phyloP scores from a whole-genome alignment of 2,329 filamentous ascomycete species.

The Fusarium xylarioides region DNA sequence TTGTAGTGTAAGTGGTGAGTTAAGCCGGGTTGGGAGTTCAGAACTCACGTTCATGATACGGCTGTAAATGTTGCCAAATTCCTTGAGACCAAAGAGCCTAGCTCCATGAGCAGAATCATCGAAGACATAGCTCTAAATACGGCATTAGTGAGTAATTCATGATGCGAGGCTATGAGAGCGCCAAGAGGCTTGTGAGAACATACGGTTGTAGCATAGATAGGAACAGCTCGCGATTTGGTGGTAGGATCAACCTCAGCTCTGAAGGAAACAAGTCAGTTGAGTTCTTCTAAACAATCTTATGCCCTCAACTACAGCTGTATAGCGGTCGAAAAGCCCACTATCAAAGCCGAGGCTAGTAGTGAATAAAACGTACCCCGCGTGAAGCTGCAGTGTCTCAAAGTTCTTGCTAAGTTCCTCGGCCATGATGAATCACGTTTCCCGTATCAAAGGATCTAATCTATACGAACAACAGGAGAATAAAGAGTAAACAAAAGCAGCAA shows the following conservation, averaged over 20 bases:
- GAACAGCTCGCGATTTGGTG: slow-evolving; percentile 89
- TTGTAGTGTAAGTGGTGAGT: slow-evolving; percentile 46
- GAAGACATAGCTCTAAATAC: slow-evolving; percentile 81
- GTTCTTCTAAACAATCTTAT: background rate
- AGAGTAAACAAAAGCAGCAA: background rate
- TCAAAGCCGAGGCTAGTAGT: background rate
- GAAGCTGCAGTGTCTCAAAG: slow-evolving; percentile 87
- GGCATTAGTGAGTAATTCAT: background rate
- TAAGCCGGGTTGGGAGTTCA: background rate
- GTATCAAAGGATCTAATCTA: background rate
- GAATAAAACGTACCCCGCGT: slow-evolving; percentile 72
- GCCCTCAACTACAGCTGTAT: background rate
- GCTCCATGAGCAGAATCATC: slow-evolving; percentile 96
- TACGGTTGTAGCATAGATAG: slow-evolving; percentile 92
- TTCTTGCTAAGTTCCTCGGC: slow-evolving; percentile 61
- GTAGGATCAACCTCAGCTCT: slow-evolving; percentile 82
- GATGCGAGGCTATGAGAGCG: background rate
- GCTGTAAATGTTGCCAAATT: slow-evolving; percentile 97
- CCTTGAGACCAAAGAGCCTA: slow-evolving; percentile 94
- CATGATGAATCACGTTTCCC: slow-evolving; percentile 41
- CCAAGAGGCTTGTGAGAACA: background rate
- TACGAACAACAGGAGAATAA: background rate
- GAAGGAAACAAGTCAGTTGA: slow-evolving; percentile 20
- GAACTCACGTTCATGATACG: slow-evolving; percentile 86
- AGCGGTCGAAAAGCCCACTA: slow-evolving; percentile 20